Base-by-base conservation (phyloP, 495 filamentous ascomycete species). In the Rostrohypoxylon terebratum region DNA sequence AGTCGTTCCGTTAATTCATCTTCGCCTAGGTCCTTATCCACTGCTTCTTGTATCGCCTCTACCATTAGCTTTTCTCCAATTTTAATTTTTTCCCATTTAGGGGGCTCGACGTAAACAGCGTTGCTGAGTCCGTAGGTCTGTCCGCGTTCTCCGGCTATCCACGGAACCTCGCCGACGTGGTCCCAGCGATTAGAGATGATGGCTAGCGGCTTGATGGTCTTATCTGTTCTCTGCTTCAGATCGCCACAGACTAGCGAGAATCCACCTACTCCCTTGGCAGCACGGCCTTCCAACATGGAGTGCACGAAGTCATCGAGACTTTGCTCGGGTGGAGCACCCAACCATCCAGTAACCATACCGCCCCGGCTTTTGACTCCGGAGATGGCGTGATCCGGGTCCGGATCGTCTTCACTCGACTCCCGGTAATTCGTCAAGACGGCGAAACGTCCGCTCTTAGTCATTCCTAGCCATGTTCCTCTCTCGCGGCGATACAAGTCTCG, bases 371-470 rank as follows among this genome's bases (percentile, higher is more conserved):
- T 86, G 48, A 83, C 82, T 8, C 88, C 91, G 55, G 82, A 75
- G 23, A 90, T 79, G 42, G 90, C 82, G 66, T 86, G 83, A 34
- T 81, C 80, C 5, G 81, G 76, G 33, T 78, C 71, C 53, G 70
- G 70, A 75, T 85, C 81, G 68, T 83, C 75, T 13, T 82, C 78
- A 50, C 87, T 88, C 57, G 89, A 85, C 83, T 98, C 96, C 59
- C 93, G 91, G 77, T 94, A 98, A 83, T 99, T 99, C 60, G 96
- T 98, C 38, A 99, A 86, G 38, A 96, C 90, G 11, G 96, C 94
- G 53, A 99, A 81, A 67, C 93, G 93, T 14, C 96, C 96, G 34
- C 90, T 83, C 65, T 85, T 89, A 42, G 94, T 98, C 68, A 99
- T 86, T 31, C 94, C 96, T 62, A 98, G 89, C 96, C 96, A 99